Evolutionary conservation across 345 rosid species (phyloP).

Genomic region (Anacardium occidentale): DNA sequence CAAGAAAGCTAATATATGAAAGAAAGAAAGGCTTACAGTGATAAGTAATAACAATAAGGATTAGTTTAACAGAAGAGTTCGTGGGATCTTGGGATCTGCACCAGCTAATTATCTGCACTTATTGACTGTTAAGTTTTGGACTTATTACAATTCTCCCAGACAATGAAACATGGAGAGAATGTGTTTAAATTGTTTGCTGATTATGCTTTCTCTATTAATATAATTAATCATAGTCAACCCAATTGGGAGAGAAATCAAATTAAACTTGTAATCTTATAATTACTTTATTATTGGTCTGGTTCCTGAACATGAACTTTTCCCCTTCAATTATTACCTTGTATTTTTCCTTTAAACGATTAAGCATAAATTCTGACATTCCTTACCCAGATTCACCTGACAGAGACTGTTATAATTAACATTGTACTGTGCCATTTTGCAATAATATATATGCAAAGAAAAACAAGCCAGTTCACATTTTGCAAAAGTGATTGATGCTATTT

Average conservation of each 20-base stretch:
- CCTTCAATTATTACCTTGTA: neutral
- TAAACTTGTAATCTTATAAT: neutral
- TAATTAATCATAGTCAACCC: constrained; percentile 37
- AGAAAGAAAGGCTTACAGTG: constrained; percentile 10
- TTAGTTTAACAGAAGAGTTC: constrained; percentile 29
- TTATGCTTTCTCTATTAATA: constrained; percentile 16
- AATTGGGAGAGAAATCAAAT: neutral
- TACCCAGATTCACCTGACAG: constrained; percentile 3
- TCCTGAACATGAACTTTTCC: constrained; percentile 2
- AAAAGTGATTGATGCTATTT: no score
- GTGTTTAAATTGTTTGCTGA: constrained; percentile 43
- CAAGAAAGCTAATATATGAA: constrained; percentile 23
- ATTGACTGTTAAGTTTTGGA: constrained; percentile 71
- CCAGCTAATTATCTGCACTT: constrained; percentile 45
- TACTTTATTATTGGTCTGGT: constrained; percentile 2
- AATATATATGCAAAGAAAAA: no score
- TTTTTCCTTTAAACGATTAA: neutral
- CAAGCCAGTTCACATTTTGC: no score
- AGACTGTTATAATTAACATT: neutral
- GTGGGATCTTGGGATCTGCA: constrained; percentile 73
- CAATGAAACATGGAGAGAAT: constrained; percentile 85
- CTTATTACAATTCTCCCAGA: constrained; percentile 53
- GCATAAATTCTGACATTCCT: constrained; percentile 9
- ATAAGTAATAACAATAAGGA: constrained; percentile 21
- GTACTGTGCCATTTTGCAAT: neutral